These are phyloP conservation scores for Carex pumila DNA, from an alignment of 176 grass and related monocot genomes.

Conservation along the genomic window DNA sequence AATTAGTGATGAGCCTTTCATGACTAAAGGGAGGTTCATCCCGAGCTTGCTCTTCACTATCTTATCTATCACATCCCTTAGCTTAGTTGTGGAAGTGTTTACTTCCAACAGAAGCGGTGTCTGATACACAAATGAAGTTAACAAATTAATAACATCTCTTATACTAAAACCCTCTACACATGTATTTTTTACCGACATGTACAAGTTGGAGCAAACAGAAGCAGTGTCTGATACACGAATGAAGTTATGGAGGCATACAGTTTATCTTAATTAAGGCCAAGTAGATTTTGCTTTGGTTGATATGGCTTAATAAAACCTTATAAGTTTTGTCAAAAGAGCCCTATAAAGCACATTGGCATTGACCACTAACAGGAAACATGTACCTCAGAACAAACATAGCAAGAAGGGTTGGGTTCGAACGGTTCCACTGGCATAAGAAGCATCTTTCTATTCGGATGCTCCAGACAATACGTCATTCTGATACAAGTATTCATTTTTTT, in stretches of 20 bases:
- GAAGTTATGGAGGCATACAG: neutral
- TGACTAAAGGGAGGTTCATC: conserved; percentile 84
- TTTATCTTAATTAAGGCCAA: neutral
- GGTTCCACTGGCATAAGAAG: conserved; percentile 92
- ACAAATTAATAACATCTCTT: conserved; percentile 23
- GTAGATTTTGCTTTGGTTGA: neutral
- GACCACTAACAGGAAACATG: conserved; percentile 4
- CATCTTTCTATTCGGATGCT: conserved; percentile 86
- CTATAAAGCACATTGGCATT: neutral
- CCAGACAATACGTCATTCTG: conserved; percentile 99
- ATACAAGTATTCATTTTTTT: neutral
- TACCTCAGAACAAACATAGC: conserved; percentile 99
- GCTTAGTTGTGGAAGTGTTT: conserved; percentile 69
- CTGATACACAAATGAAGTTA: conserved; percentile 27
- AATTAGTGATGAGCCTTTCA: conserved; percentile 66
- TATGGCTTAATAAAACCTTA: neutral
- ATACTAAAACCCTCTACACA: neutral
- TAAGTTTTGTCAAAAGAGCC: neutral
- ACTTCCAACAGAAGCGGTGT: conserved; percentile 75
- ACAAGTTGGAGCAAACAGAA: conserved; percentile 23
- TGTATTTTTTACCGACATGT: neutral
- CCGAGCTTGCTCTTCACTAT: conserved; percentile 87
- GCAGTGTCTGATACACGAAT: conserved; percentile 45
- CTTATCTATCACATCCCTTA: conserved; percentile 79
- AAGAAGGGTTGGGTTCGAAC: conserved; percentile 87